phyloP scores from a whole-genome alignment of 2,329 filamentous ascomycete species.

The Escovopsis sp. region DNA sequence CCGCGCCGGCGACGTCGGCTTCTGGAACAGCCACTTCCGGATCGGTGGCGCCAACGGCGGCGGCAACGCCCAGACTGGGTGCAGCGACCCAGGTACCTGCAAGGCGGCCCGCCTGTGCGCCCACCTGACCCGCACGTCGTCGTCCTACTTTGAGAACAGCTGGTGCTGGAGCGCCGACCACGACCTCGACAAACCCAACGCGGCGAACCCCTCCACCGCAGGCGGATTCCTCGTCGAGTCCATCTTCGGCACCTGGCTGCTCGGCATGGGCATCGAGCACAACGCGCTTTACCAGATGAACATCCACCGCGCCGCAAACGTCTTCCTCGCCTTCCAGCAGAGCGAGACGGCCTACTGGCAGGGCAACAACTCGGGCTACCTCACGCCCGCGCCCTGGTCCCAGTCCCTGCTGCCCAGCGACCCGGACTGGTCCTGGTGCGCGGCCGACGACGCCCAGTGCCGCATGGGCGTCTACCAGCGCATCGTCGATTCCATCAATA shows the following conservation, averaged over 20 bases:
- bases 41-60: conserved; percentile 26
- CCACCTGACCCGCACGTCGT: conserved; percentile 28
- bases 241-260: conserved; percentile 32
- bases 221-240: conserved; percentile 30
- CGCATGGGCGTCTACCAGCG: conserved; percentile 8
- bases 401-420: conserved; percentile 8
- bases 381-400: conserved; percentile 24
- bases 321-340: conserved; percentile 30
- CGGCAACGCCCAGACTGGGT: conserved; percentile 21
- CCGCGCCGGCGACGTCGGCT: conserved; percentile 28
- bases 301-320: conserved; percentile 26
- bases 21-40: conserved; percentile 28
- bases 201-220: conserved; percentile 27
- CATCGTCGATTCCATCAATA: conserved; percentile 5
- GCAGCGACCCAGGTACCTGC: conserved; percentile 22
- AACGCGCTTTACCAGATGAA: conserved; percentile 36
- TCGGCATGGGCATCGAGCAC: conserved; percentile 37
- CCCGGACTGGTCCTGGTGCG: conserved; percentile 14
- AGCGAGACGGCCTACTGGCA: conserved; percentile 30
- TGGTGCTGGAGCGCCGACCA: conserved; percentile 34
- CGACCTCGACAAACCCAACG: conserved; percentile 29
- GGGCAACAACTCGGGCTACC: conserved; percentile 14
- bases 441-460: conserved; percentile 10
- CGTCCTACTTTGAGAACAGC: conserved; percentile 37
- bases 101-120: conserved; percentile 30